Evolutionary conservation across 164 flowering plant species (phyloP), one percentile per base, ranked within the genome.

Genomic region (Amborella trichopoda): DNA sequence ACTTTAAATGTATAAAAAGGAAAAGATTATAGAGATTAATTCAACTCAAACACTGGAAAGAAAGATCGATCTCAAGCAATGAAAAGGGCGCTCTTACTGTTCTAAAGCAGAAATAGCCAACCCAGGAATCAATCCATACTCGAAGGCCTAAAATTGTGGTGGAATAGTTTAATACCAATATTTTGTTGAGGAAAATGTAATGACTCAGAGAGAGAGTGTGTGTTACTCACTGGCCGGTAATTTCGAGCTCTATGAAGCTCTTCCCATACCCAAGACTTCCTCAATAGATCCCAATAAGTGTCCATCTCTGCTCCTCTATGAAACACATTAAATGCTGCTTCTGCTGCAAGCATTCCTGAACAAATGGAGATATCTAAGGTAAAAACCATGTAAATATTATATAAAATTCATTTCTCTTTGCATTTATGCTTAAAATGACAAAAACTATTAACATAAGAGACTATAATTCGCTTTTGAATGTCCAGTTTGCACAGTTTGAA

Each of bases 311-410:
- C 55, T 26, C 70, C 78, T 49, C 69, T 73, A 54, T 68, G 69
- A 40, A 88, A 72, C 18, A 45, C 65, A 33, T 61, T 62, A 63
- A 82, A 93, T 52, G 83, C 72, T 63, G 89, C 79, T 70, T 93
- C 96, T 48, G 94, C 99, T 23, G 94, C 99, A 34, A 93, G 70
- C 94, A 84, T 93, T 47, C 99, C 95, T 84, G 66, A 5, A 53
- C 26, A 4, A 39, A 46, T 50, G 10, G 25, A n/a, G 28, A 27
- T 30, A 1, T 40, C 24, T n/a, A n/a, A n/a, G n/a, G n/a, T n/a
- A n/a, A n/a, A n/a, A n/a, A n/a, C n/a, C n/a, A n/a, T n/a, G n/a
- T n/a, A n/a, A n/a, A n/a, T n/a, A n/a, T n/a, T n/a, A n/a, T n/a
- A n/a, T n/a, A n/a, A n/a, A n/a, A n/a, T n/a, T n/a, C n/a, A n/a